phyloP scores from a whole-genome alignment of 225 moss, liverwort and hornwort genomes.

The Sphagnum tenellum region DNA sequence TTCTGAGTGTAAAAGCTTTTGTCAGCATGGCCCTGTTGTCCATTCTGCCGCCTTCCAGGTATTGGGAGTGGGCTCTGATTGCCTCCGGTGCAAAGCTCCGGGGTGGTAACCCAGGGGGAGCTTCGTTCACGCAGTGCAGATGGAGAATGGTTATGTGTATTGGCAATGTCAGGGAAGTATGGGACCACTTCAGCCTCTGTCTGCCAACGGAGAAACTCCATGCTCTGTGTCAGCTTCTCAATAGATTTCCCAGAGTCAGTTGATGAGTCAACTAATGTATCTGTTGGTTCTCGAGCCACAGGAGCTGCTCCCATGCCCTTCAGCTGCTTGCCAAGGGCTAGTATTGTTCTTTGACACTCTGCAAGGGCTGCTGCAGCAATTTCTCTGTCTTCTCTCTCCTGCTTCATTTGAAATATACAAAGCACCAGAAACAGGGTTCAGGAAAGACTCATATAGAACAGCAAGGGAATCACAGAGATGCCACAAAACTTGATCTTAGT shows the following conservation, averaged over 20 bases:
- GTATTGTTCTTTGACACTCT: slow-evolving; percentile 45
- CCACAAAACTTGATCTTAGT: too few species aligned
- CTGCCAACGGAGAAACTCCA: slow-evolving; percentile 51
- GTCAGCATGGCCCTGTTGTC: neutral
- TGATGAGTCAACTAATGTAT: slow-evolving; percentile 19
- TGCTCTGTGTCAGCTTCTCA: slow-evolving; percentile 39
- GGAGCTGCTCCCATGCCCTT: slow-evolving; percentile 34
- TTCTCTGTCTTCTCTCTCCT: slow-evolving; percentile 36
- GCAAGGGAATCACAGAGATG: slow-evolving; percentile 39
- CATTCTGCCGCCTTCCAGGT: too few species aligned
- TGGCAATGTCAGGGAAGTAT: neutral
- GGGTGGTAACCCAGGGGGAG: too few species aligned
- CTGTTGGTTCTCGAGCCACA: slow-evolving; percentile 11
- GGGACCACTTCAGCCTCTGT: slow-evolving; percentile 10
- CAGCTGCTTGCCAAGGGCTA: slow-evolving; percentile 50
- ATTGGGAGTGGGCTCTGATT: too few species aligned
- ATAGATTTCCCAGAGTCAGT: slow-evolving; percentile 35
- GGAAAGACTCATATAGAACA: neutral
- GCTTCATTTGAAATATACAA: slow-evolving; percentile 6
- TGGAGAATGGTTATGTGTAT: slow-evolving; percentile 12
- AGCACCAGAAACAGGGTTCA: too few species aligned
- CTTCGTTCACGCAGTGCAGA: slow-evolving; percentile 15
- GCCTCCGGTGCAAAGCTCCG: too few species aligned
- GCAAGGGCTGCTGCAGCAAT: slow-evolving; percentile 35
- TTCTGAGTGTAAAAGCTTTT: slow-evolving; percentile 10